Evolutionary conservation across 78 protist species (phyloP).

Genomic region (Chrysochromulina parva): DNA sequence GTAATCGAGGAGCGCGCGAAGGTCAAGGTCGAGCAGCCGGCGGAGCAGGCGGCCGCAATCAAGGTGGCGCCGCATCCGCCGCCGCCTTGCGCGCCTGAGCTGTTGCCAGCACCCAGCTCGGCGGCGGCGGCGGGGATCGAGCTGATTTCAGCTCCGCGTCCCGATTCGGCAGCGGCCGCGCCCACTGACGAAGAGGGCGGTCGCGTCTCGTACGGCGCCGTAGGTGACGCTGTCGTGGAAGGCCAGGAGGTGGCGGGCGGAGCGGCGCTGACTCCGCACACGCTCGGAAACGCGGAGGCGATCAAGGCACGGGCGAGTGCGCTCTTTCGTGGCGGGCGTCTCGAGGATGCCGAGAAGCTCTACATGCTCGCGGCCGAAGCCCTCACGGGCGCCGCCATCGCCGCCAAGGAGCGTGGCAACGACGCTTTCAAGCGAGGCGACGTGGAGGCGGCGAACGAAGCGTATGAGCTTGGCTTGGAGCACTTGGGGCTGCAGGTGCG

Average conservation of each 20-base stretch:
- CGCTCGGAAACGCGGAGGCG: too few relatives aligned
- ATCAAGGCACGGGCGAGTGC: too few relatives aligned
- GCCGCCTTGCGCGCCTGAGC: background rate
- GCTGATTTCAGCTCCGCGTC: background rate
- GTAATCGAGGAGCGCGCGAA: background rate
- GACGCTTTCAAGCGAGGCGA: background rate
- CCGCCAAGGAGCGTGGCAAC: background rate
- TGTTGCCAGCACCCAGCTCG: background rate
- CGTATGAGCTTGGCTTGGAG: background rate
- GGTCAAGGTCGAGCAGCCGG: background rate
- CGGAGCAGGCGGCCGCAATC: background rate
- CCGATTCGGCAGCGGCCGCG: background rate
- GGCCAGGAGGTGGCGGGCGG: background rate
- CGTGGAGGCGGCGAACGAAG: background rate
- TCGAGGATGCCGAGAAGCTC: too few relatives aligned
- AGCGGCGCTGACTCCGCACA: background rate
- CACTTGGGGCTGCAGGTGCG: background rate
- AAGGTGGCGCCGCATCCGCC: too few relatives aligned
- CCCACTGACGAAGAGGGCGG: background rate
- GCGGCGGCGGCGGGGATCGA: background rate
- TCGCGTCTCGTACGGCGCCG: background rate
- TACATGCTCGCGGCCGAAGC: too few relatives aligned
- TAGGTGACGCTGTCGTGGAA: background rate
- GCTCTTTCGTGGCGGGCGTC: too few relatives aligned
- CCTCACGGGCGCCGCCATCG: background rate